phyloP scores from a whole-genome alignment of 2,329 filamentous ascomycete species.

The Chalaropsis thielavioides region DNA sequence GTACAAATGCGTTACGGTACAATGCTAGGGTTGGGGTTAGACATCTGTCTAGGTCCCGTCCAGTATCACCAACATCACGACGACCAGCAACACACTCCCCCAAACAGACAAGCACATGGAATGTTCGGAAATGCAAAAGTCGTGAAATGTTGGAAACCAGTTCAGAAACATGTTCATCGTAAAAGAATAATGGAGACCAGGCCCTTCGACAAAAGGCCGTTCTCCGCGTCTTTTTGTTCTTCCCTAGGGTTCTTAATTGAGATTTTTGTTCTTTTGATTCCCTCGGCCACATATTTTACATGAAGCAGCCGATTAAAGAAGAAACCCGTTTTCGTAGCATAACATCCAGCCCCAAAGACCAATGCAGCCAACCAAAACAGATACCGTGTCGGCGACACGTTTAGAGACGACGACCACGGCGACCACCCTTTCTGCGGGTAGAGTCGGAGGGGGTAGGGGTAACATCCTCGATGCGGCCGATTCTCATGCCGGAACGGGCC shows the following conservation, averaged over 20 bases:
- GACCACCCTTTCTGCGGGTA: conserved; percentile 99
- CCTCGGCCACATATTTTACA: conserved; percentile 17
- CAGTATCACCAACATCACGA: too few species aligned
- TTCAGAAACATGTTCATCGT: conserved; percentile 19
- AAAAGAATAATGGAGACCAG: conserved; percentile 19
- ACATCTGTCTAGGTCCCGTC: too few species aligned
- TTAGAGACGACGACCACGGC: conserved; percentile 99
- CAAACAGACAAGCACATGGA: too few species aligned
- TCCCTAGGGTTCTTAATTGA: conserved; percentile 17
- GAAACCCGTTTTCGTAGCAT: conserved; percentile 18
- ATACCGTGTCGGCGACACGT: conserved; percentile 21
- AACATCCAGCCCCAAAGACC: conserved; percentile 16
- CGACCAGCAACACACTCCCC: too few species aligned
- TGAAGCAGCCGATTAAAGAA: conserved; percentile 18
- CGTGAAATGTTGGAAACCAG: conserved; percentile 16
- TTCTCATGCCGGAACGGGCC: conserved; percentile 98
- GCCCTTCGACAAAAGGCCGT: conserved; percentile 15
- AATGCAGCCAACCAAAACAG: conserved; percentile 18
- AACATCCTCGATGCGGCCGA: conserved; percentile 98
- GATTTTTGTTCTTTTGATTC: conserved; percentile 19
- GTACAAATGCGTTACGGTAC: background rate
- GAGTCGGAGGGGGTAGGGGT: conserved; percentile 98
- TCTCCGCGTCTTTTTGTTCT: conserved; percentile 19
- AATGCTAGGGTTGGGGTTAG: too few species aligned
- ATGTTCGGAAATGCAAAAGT: background rate